phyloP scores from a whole-genome alignment of 768 basidiomycete species.

The Coprinellus micaceus region DNA sequence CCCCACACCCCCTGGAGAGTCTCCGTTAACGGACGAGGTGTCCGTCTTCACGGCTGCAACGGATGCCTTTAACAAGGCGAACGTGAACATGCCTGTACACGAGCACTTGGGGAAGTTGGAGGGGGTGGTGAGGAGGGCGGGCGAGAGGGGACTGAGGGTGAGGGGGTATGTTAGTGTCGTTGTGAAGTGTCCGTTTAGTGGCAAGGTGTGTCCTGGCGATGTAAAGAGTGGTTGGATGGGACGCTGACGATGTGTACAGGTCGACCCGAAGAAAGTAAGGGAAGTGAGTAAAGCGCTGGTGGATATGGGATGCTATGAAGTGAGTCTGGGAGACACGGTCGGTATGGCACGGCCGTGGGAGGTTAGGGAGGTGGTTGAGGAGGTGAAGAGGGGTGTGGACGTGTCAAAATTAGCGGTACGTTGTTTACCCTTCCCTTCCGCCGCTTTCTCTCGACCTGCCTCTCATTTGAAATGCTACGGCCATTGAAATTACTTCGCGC shows the following conservation, averaged over 20 bases:
- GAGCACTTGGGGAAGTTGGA: slow-evolving; percentile 66
- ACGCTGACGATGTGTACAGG: too few species aligned
- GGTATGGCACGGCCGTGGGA: slow-evolving; percentile 77
- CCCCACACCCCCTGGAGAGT: slow-evolving; percentile 20
- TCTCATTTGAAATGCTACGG: too few species aligned
- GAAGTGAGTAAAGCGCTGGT: slow-evolving; percentile 67
- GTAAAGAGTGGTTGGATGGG: too few species aligned
- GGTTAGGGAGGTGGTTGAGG: slow-evolving; percentile 65
- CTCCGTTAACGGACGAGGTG: slow-evolving; percentile 73
- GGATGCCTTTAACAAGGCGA: slow-evolving; percentile 81
- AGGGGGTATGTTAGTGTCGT: slow-evolving; percentile 85
- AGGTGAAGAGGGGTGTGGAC: slow-evolving; percentile 58
- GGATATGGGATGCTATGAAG: slow-evolving; percentile 93
- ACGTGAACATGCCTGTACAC: slow-evolving; percentile 71
- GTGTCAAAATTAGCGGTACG: slow-evolving; percentile 69
- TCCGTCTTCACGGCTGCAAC: slow-evolving; percentile 88
- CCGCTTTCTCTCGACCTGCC: too few species aligned
- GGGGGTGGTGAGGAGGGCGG: slow-evolving; percentile 59
- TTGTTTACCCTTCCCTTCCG: background rate
- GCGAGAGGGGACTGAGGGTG: slow-evolving; percentile 61
- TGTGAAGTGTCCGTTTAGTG: slow-evolving; percentile 85
- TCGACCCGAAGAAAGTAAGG: slow-evolving; percentile 58
- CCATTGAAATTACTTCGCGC: too few species aligned
- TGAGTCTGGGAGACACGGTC: slow-evolving; percentile 89
- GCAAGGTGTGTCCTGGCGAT: too few species aligned